Percentiles rank a stretch among this genome's conserved stretches.
Evolutionary conservation across 2,329 filamentous ascomycete species (phyloP).

Genomic region (Lasiodiplodia theobromae): DNA sequence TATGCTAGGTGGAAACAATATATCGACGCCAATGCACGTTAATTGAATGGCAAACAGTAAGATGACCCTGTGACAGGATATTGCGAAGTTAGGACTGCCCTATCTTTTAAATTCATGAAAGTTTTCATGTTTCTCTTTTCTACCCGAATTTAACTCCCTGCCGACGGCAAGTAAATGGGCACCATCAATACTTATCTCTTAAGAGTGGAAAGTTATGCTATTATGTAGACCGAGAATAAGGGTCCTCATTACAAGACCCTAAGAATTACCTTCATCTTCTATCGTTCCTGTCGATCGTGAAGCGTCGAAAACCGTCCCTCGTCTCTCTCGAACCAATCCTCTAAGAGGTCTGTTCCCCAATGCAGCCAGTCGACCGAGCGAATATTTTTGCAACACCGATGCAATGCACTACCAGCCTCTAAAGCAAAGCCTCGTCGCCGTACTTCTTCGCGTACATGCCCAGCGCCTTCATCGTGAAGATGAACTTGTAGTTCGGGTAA

Average conservation of each 20-base stretch:
- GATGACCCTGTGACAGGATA: background rate
- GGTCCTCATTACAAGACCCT: background rate
- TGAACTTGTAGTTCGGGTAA: conserved; percentile 99
- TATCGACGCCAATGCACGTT: background rate
- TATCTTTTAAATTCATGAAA: too few species aligned
- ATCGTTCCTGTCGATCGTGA: background rate
- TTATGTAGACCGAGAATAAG: background rate
- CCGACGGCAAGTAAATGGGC: background rate
- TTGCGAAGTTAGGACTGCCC: too few species aligned
- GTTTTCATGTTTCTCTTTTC: background rate
- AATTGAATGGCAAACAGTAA: background rate
- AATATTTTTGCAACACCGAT: background rate
- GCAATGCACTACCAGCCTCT: conserved; percentile 11
- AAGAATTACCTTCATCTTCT: background rate
- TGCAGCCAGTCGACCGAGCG: background rate
- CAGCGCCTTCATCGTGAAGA: conserved; percentile 90
- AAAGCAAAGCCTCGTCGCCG: conserved; percentile 66
- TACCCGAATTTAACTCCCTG: background rate
- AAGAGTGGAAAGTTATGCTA: background rate
- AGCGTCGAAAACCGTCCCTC: background rate
- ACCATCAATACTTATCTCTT: too few species aligned
- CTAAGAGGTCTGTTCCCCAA: background rate
- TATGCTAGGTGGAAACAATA: background rate
- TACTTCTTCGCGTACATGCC: conserved; percentile 84
- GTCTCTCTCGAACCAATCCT: background rate